Percentiles rank a stretch among this genome's conserved stretches.
Conservation (phyloP, 441 rosid species). For the Mallotus repandus region DNA sequence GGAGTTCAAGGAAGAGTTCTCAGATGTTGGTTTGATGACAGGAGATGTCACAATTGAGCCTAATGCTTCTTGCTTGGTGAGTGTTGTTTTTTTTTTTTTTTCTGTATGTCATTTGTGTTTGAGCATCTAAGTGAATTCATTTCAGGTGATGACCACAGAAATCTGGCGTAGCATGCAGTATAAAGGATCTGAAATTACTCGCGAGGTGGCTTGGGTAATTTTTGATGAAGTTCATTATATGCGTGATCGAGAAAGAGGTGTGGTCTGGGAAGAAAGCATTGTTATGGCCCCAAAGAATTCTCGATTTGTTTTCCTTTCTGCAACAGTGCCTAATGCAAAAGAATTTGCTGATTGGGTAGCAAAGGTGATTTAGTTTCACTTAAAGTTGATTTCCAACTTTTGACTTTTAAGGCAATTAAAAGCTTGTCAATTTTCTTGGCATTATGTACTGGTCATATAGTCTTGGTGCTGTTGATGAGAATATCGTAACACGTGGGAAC, state of each 20-base stretch:
- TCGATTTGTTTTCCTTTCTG: constrained; percentile 92
- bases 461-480: background rate
- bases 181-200: constrained; percentile 84
- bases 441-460: background rate
- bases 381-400: constrained; percentile 7
- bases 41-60: constrained; percentile 98
- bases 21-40: constrained; percentile 98
- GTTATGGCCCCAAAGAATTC: constrained; percentile 98
- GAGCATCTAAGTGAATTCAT: constrained; percentile 25
- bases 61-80: constrained; percentile 89
- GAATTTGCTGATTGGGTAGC: constrained; percentile 99
- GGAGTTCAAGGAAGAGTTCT: constrained; percentile 96
- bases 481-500: background rate
- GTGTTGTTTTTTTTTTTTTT: constrained; percentile 17
- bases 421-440: background rate
- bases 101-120: constrained; percentile 9
- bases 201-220: constrained; percentile 97
- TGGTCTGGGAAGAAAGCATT: constrained; percentile 99
- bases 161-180: constrained; percentile 99
- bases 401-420: background rate
- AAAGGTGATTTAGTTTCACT: constrained; percentile 49
- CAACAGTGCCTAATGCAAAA: constrained; percentile 97
- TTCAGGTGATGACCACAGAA: constrained; percentile 98
- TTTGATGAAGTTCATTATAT: constrained; percentile 99
- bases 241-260: constrained; percentile 99